phyloP scores from a whole-genome alignment of 2,329 filamentous ascomycete species.

The Calonectria hongkongensis region DNA sequence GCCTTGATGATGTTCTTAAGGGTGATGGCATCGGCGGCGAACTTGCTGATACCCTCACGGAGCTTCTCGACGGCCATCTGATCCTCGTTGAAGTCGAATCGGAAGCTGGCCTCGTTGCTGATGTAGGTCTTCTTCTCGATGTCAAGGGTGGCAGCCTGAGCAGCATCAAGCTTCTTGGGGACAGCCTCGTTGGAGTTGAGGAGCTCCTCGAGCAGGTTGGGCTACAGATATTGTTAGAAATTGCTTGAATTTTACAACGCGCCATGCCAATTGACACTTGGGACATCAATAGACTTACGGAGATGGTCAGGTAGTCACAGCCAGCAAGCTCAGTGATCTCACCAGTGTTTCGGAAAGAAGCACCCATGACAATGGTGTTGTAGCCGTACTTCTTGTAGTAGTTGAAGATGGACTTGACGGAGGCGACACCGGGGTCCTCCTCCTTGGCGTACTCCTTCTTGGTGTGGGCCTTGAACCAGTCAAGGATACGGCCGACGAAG shows the following conservation, averaged over 20 bases:
- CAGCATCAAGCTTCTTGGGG: conserved; percentile 92
- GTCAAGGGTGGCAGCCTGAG: conserved; percentile 79
- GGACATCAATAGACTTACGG: conserved; percentile 73
- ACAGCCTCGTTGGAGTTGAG: conserved; percentile 88
- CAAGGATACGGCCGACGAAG: conserved; percentile 98
- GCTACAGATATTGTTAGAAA: conserved; percentile 68
- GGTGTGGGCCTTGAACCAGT: conserved; percentile 98
- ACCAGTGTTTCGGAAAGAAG: conserved; percentile 95
- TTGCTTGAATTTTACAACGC: neutral
- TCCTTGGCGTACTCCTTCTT: conserved; percentile 94
- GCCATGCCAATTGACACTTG: neutral
- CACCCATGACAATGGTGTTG: conserved; percentile 99
- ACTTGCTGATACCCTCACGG: conserved; percentile 99
- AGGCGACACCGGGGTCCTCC: conserved; percentile 97
- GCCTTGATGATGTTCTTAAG: conserved; percentile 93
- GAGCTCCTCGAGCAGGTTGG: conserved; percentile 94
- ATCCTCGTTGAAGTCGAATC: conserved; percentile 99
- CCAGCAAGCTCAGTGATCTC: conserved; percentile 99
- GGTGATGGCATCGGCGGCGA: conserved; percentile 94
- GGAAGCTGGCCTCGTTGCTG: conserved; percentile 91
- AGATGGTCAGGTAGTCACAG: conserved; percentile 99
- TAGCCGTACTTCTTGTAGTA: conserved; percentile 99
- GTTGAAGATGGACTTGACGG: conserved; percentile 96
- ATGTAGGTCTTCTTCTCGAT: conserved; percentile 95
- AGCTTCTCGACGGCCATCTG: conserved; percentile 99